phyloP scores from a whole-genome alignment of 164 flowering plant species.

The Saururus chinensis region DNA sequence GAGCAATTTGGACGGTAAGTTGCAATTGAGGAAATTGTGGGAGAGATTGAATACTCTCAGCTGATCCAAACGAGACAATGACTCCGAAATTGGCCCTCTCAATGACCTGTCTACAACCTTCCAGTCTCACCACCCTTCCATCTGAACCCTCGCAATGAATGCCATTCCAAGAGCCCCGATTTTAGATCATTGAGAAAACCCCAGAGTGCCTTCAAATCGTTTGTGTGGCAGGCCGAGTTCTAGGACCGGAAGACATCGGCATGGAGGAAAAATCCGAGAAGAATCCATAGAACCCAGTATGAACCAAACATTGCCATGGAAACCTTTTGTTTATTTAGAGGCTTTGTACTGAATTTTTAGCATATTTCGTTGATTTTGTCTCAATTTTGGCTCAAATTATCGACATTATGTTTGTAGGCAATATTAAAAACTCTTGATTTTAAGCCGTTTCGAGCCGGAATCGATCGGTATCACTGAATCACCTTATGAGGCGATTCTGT shows the following conservation, averaged over 20 bases:
- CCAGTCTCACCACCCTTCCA: conserved; percentile 33
- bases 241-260: conserved; percentile 3
- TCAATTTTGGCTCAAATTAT: too few species aligned
- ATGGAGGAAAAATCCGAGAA: conserved; percentile 4
- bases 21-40: conserved; percentile 38
- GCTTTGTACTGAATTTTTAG: too few species aligned
- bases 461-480: too few species aligned
- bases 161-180: conserved; percentile 34
- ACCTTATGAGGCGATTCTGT: too few species aligned
- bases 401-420: too few species aligned
- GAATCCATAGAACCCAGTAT: background rate
- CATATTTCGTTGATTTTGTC: too few species aligned
- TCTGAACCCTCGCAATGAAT: conserved; percentile 32
- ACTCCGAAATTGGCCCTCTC: conserved; percentile 35
- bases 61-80: conserved; percentile 40
- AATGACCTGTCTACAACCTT: conserved; percentile 32
- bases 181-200: conserved; percentile 8
- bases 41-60: conserved; percentile 63
- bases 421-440: too few species aligned
- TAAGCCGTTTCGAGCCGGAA: too few species aligned
- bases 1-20: conserved; percentile 41
- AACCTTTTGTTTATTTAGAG: too few species aligned
- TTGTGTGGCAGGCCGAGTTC: conserved; percentile 6
- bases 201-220: conserved; percentile 12
- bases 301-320: too few species aligned